phyloP scores from a whole-genome alignment of 2,329 filamentous ascomycete genomes.

The Aspergillus calidoustus region DNA sequence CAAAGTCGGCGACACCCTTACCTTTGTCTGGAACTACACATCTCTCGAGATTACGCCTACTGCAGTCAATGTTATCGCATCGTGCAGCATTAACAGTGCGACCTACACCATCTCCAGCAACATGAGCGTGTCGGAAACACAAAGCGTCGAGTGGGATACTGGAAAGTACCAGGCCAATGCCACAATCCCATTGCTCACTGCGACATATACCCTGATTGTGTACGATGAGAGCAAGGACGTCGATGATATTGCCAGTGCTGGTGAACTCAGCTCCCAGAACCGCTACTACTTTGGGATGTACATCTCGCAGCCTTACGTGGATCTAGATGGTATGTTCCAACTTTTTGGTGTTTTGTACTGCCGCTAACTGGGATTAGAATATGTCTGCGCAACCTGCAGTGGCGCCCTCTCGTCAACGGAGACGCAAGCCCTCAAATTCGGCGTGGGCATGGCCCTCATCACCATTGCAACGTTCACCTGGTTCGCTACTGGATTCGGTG shows the following conservation, averaged over 20 bases:
- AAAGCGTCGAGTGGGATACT: constrained; percentile 65
- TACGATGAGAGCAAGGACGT: constrained; percentile 62
- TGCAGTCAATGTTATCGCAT: constrained; percentile 65
- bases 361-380: constrained; percentile 46
- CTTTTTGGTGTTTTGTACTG: constrained; percentile 11
- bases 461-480: constrained; percentile 63
- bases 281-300: constrained; percentile 68
- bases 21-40: constrained; percentile 73
- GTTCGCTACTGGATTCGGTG: constrained; percentile 51
- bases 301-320: constrained; percentile 55
- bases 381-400: constrained; percentile 62
- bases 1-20: constrained; percentile 66
- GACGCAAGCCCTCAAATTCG: constrained; percentile 59
- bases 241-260: constrained; percentile 57
- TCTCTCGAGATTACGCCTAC: constrained; percentile 63
- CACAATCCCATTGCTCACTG: constrained; percentile 58
- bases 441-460: constrained; percentile 60
- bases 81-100: constrained; percentile 61
- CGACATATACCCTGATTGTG: constrained; percentile 67
- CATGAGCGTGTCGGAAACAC: constrained; percentile 58
- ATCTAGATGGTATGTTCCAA: constrained; percentile 51
- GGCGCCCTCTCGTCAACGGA: constrained; percentile 57
- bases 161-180: constrained; percentile 54
- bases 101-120: constrained; percentile 67
- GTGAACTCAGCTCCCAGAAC: constrained; percentile 58